Percentiles rank a stretch among this genome's conserved stretches.
Conservation (phyloP, 805 yeast species). For the Nadsonia fulvescens region DNA sequence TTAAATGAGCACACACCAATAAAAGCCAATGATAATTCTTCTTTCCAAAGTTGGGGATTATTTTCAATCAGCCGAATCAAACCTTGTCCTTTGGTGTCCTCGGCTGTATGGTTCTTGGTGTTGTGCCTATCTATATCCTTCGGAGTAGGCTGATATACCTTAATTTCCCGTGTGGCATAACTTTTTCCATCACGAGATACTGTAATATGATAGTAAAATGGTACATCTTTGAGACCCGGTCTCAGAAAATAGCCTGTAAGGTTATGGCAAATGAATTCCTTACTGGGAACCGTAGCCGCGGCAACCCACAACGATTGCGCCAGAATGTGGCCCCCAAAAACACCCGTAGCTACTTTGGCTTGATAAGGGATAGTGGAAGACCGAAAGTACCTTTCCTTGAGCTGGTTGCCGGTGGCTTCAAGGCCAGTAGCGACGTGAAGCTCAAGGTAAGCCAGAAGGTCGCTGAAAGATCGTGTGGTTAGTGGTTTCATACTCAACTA, state of each 20-base stretch:
- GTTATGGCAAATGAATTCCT: conserved; percentile 7
- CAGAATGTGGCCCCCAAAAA: conserved; percentile 5
- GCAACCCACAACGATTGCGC: conserved; percentile 3
- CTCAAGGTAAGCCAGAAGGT: too few relatives aligned
- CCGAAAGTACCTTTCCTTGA: too few relatives aligned
- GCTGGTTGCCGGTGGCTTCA: too few relatives aligned
- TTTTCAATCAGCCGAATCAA: too few relatives aligned
- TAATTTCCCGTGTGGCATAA: conserved; percentile 12
- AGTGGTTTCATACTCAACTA: too few relatives aligned
- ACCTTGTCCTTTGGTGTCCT: conserved; percentile 4
- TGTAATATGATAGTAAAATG: conserved; percentile 15
- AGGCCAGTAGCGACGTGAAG: too few relatives aligned
- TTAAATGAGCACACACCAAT: conserved; percentile 9
- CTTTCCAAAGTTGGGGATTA: conserved; percentile 3
- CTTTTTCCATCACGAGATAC: conserved; percentile 14
- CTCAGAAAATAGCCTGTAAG: conserved; percentile 14
- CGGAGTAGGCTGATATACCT: conserved; percentile 14
- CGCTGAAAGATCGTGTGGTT: too few relatives aligned
- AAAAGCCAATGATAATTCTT: conserved; percentile 6
- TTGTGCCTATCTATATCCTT: conserved; percentile 9
- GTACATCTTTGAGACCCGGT: conserved; percentile 14
- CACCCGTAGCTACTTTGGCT: conserved; percentile 5
- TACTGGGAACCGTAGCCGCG: conserved; percentile 4
- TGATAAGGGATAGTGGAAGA: too few relatives aligned
- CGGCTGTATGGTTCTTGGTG: conserved; percentile 7